Base-by-base conservation (phyloP, 257 asterid genomes). In the Thymus mandschuricus region DNA sequence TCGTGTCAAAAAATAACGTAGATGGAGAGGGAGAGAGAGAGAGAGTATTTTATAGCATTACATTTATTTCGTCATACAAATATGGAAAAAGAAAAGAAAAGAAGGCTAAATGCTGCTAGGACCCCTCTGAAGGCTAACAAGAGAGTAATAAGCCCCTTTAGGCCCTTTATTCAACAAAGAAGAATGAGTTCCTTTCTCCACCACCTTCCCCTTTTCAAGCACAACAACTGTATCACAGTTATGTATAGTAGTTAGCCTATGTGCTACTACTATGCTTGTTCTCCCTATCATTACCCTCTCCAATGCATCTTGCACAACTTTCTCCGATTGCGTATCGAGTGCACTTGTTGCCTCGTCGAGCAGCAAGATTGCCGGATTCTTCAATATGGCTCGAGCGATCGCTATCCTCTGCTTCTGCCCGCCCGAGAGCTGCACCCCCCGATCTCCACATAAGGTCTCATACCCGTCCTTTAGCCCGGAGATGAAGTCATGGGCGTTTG, bases 391-490 rank as follows among this genome's bases (percentile, higher is more conserved):
- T 1, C 98, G 82, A 0, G 97, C 94, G 0, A 93, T 93, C 0
- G 97, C 96, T 10, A 93, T 88, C 8, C 97, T 70, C 68, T 93
- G 98, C 75, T 93, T 93, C 74, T 93, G 98, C 0, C 98, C 98
- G 0, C 97, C 98, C 0, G 97, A 93, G 12, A 93, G 77, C 60
- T 93, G 98, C 54, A 87, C 38, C 30, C 98, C 98, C 31, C 92
- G 74, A 59, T 93, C 98, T 0, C 98, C 98, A n/a, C 98, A 91
- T 72, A 84, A 81, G 0, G 97, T 90, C 10, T 79, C 81, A 38
- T 88, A 93, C 1, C 98, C 97, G 3, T 91, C 84, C 44, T 86
- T 84, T 15, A 93, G 45, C 3, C 84, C 87, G 0, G 94, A 74
- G 21, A 91, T 87, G 80, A 93, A 93, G 10, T 87, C 92, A 5